A percentile compares a stretch with the other conserved stretches of the same genome.
Evolutionary conservation across 2,329 filamentous ascomycete species (phyloP).

Genomic region (Dactylonectria macrodidyma): DNA sequence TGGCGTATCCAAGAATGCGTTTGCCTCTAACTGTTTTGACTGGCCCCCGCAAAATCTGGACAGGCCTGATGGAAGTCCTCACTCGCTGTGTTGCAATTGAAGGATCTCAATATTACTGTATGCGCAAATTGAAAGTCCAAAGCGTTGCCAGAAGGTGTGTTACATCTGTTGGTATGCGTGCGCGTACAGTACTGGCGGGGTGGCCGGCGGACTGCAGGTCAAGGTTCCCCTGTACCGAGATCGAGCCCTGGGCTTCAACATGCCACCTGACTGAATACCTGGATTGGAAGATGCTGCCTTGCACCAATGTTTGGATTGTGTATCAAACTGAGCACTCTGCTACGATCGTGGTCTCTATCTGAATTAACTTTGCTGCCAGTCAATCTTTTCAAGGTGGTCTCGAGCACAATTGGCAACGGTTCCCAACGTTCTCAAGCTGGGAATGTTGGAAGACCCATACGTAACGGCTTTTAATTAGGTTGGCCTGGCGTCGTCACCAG

Average conservation of each 20-base stretch:
- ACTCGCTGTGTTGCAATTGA: not conserved
- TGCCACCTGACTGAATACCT: not conserved
- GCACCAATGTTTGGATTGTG: not conserved
- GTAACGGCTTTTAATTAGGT: not conserved
- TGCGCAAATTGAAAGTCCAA: not conserved
- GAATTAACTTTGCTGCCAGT: not conserved
- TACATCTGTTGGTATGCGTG: not conserved
- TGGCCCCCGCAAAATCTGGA: not conserved
- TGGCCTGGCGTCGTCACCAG: not conserved
- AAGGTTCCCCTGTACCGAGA: not conserved
- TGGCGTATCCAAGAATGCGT: not conserved
- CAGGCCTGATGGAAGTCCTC: not conserved
- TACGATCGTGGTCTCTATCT: not conserved
- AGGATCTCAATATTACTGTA: no score
- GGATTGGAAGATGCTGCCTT: not conserved
- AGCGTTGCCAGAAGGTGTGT: no score
- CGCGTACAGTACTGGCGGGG: not conserved
- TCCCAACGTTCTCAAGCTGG: not conserved
- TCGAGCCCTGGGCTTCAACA: constrained; percentile 1
- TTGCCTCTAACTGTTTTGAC: not conserved
- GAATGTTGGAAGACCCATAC: not conserved
- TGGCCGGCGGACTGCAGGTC: not conserved
- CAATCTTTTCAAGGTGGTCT: not conserved
- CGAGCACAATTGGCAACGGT: constrained; percentile 2
- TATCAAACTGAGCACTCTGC: not conserved